Evolutionary conservation across 2,329 filamentous ascomycete species (phyloP).

Genomic region (Achaetomium macrosporum): DNA sequence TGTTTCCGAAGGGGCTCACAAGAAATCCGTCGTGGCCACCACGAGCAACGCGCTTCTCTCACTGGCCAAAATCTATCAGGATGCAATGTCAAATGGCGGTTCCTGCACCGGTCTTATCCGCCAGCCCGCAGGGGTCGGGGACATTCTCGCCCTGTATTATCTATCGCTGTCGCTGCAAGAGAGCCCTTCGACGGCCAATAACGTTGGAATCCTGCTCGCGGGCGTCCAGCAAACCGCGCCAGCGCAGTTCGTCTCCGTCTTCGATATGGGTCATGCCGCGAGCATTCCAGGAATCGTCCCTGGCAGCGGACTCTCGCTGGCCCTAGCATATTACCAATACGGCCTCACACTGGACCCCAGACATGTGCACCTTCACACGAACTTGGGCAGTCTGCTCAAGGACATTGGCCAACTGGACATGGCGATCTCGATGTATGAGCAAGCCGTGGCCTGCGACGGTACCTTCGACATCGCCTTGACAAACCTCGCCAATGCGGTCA

Average conservation of each 20-base stretch:
- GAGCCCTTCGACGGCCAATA: constrained; percentile 95
- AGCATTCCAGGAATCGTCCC: constrained; percentile 72
- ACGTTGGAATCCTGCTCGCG: constrained; percentile 94
- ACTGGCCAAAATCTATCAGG: constrained; percentile 94
- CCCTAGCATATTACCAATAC: constrained; percentile 92
- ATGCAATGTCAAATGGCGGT: constrained; percentile 76
- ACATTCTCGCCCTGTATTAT: constrained; percentile 93
- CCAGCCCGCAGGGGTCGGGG: constrained; percentile 71
- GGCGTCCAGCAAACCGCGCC: constrained; percentile 69
- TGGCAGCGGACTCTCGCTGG: constrained; percentile 81
- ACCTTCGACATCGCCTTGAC: constrained; percentile 95
- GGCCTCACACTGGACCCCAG: constrained; percentile 78
- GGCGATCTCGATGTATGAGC: constrained; percentile 95
- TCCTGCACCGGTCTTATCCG: constrained; percentile 49
- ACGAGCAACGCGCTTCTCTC: constrained; percentile 95
- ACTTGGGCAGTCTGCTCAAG: constrained; percentile 89
- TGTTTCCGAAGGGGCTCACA: constrained; percentile 64
- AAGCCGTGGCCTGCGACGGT: constrained; percentile 85
- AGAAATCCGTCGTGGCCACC: constrained; percentile 78
- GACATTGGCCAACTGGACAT: constrained; percentile 89
- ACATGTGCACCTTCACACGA: constrained; percentile 95
- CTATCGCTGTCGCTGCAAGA: constrained; percentile 89
- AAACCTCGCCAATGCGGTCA: constrained; percentile 94
- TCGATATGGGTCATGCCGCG: constrained; percentile 27
- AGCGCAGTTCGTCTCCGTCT: constrained; percentile 28